Evolutionary conservation across 2,329 filamentous ascomycete genomes (phyloP).

Genomic region (Beauveria varroae): DNA sequence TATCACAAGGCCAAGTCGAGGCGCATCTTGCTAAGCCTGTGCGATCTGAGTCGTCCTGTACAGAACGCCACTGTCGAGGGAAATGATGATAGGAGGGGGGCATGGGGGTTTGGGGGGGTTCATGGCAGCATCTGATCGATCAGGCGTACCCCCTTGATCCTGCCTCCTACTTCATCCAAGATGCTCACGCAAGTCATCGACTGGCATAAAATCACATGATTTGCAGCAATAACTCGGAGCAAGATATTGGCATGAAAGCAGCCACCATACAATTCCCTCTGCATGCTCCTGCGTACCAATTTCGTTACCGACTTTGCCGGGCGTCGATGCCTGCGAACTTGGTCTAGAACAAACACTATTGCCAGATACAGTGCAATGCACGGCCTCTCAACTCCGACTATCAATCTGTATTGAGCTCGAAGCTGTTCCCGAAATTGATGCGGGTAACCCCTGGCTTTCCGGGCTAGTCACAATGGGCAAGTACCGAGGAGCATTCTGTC

Average conservation of each 20-base stretch:
- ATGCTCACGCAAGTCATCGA: background rate
- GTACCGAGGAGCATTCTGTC: background rate
- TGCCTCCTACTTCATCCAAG: background rate
- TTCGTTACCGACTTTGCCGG: background rate
- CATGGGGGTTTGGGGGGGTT: background rate
- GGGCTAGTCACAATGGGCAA: no score
- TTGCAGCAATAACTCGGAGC: background rate
- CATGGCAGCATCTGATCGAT: background rate
- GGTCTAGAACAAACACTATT: background rate
- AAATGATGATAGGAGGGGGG: background rate
- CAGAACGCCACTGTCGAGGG: background rate
- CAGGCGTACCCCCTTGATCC: background rate
- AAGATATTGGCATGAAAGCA: background rate
- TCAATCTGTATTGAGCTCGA: background rate
- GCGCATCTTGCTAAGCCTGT: background rate
- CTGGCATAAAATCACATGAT: background rate
- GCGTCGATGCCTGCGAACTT: background rate
- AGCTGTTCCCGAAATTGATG: background rate
- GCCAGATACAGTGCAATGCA: background rate
- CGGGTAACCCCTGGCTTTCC: no score
- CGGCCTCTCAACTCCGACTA: background rate
- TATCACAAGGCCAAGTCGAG: background rate
- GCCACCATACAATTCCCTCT: background rate
- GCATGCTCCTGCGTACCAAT: background rate
- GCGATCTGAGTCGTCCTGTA: background rate